Conservation (phyloP, 192 early-diverging fungal species). For the Radiomyces spectabilis region DNA sequence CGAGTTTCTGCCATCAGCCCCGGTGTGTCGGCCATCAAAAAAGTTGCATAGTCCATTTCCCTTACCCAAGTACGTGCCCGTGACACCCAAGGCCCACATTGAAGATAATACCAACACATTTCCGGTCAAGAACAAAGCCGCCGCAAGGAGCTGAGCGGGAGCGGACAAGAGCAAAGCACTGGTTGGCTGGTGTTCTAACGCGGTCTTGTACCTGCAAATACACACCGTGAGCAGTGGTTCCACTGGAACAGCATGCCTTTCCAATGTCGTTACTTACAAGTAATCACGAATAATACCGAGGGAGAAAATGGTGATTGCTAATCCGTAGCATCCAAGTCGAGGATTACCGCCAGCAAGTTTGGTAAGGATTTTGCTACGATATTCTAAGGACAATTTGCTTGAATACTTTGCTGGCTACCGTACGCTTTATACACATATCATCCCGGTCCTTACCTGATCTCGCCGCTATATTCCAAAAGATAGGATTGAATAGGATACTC, state of each 20-base stretch:
- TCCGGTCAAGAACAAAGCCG: conserved; percentile 47
- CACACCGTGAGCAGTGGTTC: too few relatives aligned
- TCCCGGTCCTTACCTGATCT: conserved; percentile 64
- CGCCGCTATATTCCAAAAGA: conserved; percentile 87
- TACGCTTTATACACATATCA: too few relatives aligned
- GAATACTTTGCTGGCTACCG: too few relatives aligned
- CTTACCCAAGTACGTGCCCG: conserved; percentile 84
- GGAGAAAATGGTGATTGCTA: conserved; percentile 75
- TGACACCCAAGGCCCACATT: conserved; percentile 81
- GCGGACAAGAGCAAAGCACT: conserved; percentile 36
- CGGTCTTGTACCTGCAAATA: conserved; percentile 50
- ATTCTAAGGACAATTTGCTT: too few relatives aligned
- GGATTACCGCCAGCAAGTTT: conserved; percentile 59
- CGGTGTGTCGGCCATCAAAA: neutral
- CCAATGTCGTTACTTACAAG: conserved; percentile 43
- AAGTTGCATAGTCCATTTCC: neutral
- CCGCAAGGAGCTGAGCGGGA: conserved; percentile 39
- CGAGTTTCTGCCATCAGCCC: neutral
- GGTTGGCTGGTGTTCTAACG: conserved; percentile 64
- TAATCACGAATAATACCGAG: conserved; percentile 80
- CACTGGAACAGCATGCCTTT: too few relatives aligned
- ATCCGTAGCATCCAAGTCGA: conserved; percentile 67
- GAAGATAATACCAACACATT: conserved; percentile 74
- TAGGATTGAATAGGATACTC: conserved; percentile 79
- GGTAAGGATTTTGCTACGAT: conserved; percentile 65